These are phyloP conservation scores for Uncinocarpus reesii DNA, from an alignment of 2,329 filamentous ascomycete genomes.

Conservation along the genomic window DNA sequence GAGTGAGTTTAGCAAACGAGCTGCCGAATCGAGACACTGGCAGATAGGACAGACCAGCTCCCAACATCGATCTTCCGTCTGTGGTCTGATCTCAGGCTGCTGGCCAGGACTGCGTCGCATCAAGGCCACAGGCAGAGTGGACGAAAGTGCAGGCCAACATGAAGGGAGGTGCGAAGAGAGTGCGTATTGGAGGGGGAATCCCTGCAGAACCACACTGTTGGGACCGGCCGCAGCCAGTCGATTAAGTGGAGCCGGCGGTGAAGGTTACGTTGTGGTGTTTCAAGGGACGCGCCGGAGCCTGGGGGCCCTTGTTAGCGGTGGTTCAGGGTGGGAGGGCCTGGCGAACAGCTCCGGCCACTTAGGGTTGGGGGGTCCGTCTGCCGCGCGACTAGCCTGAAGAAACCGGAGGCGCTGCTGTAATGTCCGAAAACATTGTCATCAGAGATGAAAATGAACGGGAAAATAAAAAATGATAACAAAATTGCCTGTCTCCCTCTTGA, in stretches of 20 bases:
- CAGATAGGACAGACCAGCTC: no score
- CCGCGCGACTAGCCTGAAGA: constrained; percentile 9
- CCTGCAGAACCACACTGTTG: constrained; percentile 14
- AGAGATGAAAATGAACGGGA: neutral
- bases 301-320: no score
- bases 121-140: no score
- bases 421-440: neutral
- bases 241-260: neutral
- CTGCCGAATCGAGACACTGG: no score
- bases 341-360: neutral
- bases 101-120: no score
- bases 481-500: no score
- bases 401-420: neutral
- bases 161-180: constrained; percentile 6
- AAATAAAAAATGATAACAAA: neutral
- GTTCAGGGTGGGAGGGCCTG: no score
- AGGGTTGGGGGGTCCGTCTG: constrained; percentile 5
- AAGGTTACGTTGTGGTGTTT: constrained; percentile 10
- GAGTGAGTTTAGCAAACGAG: no score
- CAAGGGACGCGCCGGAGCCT: constrained; percentile 2
- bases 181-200: constrained; percentile 9
- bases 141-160: no score
- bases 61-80: no score
- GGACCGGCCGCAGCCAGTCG: constrained; percentile 14
- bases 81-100: no score